phyloP scores from a whole-genome alignment of 306 rosid species.

The Canavalia gladiata region DNA sequence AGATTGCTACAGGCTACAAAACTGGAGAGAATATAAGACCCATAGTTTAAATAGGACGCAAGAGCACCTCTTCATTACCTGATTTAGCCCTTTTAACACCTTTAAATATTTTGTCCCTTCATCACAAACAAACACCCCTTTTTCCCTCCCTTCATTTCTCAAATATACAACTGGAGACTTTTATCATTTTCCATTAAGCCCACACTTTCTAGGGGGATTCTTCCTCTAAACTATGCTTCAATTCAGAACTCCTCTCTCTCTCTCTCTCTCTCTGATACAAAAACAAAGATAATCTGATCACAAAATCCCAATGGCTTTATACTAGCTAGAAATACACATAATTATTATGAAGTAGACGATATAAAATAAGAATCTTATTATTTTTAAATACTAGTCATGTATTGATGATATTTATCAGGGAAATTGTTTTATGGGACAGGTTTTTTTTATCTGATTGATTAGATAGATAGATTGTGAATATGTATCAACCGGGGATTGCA shows the following conservation, averaged over 20 bases:
- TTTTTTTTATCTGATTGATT: background rate
- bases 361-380: background rate
- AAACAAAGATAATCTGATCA: conserved; percentile 32
- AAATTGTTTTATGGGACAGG: conserved; percentile 1
- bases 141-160: conserved; percentile 23
- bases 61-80: conserved; percentile 56
- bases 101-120: conserved; percentile 47
- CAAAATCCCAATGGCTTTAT: conserved; percentile 25
- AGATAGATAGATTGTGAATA: background rate
- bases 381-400: background rate
- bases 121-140: conserved; percentile 33
- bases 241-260: background rate
- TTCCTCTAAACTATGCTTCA: background rate
- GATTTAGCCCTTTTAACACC: conserved; percentile 54
- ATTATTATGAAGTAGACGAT: no score
- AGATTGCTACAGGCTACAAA: conserved; percentile 27
- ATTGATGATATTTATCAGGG: background rate
- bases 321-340: background rate
- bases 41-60: conserved; percentile 51
- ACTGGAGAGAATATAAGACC: conserved; percentile 64
- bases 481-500: conserved; percentile 24
- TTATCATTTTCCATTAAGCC: background rate
- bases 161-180: conserved; percentile 44
- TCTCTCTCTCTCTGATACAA: background rate
- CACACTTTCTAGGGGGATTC: conserved; percentile 13